Evolutionary conservation across 225 moss, liverwort and hornwort species (phyloP).

Genomic region (Climacium dendroides): DNA sequence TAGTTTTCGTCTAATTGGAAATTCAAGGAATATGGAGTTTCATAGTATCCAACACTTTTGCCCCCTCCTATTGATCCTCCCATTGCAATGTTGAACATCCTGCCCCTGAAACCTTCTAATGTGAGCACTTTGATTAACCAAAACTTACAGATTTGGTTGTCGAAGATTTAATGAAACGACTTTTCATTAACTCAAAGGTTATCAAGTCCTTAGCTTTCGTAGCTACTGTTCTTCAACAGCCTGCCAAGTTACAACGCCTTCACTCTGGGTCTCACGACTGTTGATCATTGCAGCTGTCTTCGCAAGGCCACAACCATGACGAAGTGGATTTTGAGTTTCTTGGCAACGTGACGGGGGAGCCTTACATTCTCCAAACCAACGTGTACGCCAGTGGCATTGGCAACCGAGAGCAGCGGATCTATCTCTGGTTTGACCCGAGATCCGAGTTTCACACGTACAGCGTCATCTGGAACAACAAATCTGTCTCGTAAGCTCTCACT

Average conservation of each 20-base stretch:
- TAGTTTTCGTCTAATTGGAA: not conserved
- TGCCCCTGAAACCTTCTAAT: not conserved
- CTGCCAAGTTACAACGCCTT: not conserved
- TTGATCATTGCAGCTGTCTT: slow-evolving; percentile 18
- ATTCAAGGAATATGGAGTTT: not conserved
- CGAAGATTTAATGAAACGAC: not conserved
- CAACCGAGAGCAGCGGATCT: slow-evolving; percentile 43
- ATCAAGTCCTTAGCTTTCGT: not conserved
- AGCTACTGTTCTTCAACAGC: not conserved
- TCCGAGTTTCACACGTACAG: slow-evolving; percentile 39
- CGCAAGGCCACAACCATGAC: slow-evolving; percentile 27
- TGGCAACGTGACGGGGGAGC: slow-evolving; percentile 38
- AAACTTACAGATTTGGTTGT: not conserved
- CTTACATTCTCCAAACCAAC: slow-evolving; percentile 41
- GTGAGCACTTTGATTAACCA: not conserved
- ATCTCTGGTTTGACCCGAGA: slow-evolving; percentile 56
- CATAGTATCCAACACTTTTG: not conserved
- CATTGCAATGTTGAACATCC: not conserved
- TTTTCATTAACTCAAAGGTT: not conserved
- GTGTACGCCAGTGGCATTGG: slow-evolving; percentile 28
- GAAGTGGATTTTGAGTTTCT: slow-evolving; percentile 49
- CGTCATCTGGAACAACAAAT: slow-evolving; percentile 50
- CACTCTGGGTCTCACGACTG: not conserved
- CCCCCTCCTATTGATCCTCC: not conserved
- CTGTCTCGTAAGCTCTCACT: slow-evolving; percentile 23